Evolutionary conservation across 2,329 filamentous ascomycete species (phyloP), one percentile per base, ranked within the genome.

Genomic region (Chalaropsis thielavioides): DNA sequence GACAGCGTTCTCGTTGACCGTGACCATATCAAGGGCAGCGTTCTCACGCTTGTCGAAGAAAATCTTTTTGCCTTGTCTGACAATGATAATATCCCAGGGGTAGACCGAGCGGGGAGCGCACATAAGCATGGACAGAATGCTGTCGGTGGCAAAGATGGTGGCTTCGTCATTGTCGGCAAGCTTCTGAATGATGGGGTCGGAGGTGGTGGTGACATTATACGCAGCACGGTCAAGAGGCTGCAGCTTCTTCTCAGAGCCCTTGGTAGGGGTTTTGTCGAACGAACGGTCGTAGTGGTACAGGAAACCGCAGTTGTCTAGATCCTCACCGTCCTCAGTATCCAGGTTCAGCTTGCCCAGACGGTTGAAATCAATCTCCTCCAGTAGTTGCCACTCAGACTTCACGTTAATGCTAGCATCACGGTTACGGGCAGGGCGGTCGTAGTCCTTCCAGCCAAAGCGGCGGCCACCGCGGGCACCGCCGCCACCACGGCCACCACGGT

Each of bases 351-450:
- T 99, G 71, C 84, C 82, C 70, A 99, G 83, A 70, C 94, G 88
- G 79, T 90, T 92, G 79, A 95, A 99, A 77, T 99, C 94, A 75
- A 99, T 96, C 82, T 99, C 94, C 79, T 99, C 94, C 72, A 96
- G 81, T 78, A 99, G 83, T 73, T 85, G 83, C 94, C 94, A 99
- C 75, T 96, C 92, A 24, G 92, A 84, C 78, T 95, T 95, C 77
- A 97, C 91, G 78, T 92, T 92, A 73, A 99, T 90, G 43, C 91
- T 96, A 11, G 92, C 89, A 78, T 99, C 94, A 68, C 94, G 89
- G 78, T 95, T 96, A 72, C 94, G 87, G 75, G 92, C 85, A 68
- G 94, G 94, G 85, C 97, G 97, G 80, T 99, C 94, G 75, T 91
- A 96, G 75, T 99, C 94, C 78, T 94, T 95, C 92, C 94, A 97